Evolutionary conservation across 2,329 filamentous ascomycete genomes (phyloP), one percentile per base, ranked within the genome.

Genomic region (Trichophyton benhamiae): DNA sequence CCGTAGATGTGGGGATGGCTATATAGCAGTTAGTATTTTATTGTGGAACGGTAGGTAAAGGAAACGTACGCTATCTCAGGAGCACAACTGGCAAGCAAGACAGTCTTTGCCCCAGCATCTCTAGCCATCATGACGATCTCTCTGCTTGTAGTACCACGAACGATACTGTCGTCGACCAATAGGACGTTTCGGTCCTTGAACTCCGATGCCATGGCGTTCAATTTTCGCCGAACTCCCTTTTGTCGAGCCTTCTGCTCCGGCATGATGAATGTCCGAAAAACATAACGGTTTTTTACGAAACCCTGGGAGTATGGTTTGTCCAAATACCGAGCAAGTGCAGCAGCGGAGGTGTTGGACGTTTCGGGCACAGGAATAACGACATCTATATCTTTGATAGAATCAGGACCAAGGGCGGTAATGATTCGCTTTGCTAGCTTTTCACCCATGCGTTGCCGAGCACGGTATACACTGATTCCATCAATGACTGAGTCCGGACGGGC

Each of bases 241-340:
- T 94, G 84, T 3, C 91, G 82, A 17, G 85, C 82, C 67, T 84
- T 84, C 73, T 96, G 91, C 30, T 87, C 87, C 1, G 91, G 86
- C 86, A 89, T 88, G 71, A 91, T 92, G 72, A 92, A 94, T 0
- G 89, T 95, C 58, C 89, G 83, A 80, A 89, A 91, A 63, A 95
- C 87, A 72, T 95, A 95, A 59, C 89, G 82, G 74, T 95, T 95
- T 80, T 94, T 95, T 65, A 95, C 86, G 68, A 95, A 92, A 1
- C 86, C 91, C 70, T 89, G 87, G 62, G 83, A 86, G 69, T 88
- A 90, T 0, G 88, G 87, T 72, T 89, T 91, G 66, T 84, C 82
- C 17, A 96, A 80, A 46, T 83, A 80, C 68, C 86, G 83, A n/a
- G 90, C 87, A 27, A 95, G 82, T 57, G 83, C 84, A 7, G 88